These are phyloP conservation scores for Coemansia sp. DNA, from an alignment of 192 early-diverging fungal genomes.

Conservation along the genomic window DNA sequence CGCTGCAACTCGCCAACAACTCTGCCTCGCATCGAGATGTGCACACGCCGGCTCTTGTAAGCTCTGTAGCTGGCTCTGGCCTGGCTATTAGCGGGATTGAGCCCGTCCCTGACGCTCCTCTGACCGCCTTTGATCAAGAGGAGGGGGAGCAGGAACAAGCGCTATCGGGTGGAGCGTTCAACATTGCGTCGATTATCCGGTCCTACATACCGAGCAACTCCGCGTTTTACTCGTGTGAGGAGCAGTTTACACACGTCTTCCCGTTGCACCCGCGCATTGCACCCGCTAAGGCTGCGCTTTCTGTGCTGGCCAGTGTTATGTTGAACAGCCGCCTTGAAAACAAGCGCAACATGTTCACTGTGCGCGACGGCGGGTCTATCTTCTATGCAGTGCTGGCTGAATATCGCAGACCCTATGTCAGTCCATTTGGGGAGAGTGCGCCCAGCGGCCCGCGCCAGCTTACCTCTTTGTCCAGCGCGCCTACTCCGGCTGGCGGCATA, in stretches of 20 bases:
- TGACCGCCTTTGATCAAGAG: neutral
- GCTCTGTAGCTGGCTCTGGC: constrained; percentile 3
- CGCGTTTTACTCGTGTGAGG: constrained; percentile 39
- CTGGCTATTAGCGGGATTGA: neutral
- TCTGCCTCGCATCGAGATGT: neutral
- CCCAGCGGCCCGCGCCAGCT: constrained; percentile 4
- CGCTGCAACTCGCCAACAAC: neutral
- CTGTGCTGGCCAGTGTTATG: constrained; percentile 51
- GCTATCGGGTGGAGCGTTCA: constrained; percentile 18
- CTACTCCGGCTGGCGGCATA: constrained; percentile 17
- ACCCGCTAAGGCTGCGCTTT: constrained; percentile 29
- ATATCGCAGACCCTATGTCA: constrained; percentile 38
- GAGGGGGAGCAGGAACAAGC: neutral
- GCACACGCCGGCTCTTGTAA: neutral
- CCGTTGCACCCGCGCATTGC: constrained; percentile 50
- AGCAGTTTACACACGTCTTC: constrained; percentile 44
- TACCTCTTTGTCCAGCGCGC: constrained; percentile 17
- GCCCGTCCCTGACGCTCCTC: neutral
- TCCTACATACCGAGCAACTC: constrained; percentile 39
- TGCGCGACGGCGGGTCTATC: constrained; percentile 48
- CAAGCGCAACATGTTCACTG: constrained; percentile 55
- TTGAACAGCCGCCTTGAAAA: constrained; percentile 52
- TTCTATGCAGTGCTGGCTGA: constrained; percentile 46
- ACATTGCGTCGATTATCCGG: constrained; percentile 49
- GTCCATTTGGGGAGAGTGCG: constrained; percentile 27